Evolutionary conservation across 345 rosid genomes (phyloP).

Genomic region (Atalantia buxifolia): DNA sequence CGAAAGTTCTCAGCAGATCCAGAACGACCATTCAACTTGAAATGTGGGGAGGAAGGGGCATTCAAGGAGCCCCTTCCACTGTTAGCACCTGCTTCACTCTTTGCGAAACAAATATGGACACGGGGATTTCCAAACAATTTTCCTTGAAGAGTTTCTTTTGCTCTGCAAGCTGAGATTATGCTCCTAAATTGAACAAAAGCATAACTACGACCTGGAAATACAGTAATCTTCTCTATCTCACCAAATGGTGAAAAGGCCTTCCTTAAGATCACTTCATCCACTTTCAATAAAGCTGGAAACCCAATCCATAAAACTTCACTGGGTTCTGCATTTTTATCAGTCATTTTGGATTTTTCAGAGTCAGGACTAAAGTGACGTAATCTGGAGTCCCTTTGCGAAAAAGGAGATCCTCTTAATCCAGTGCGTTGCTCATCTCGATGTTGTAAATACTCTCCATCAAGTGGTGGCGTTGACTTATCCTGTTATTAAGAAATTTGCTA

Average conservation of each 20-base stretch:
- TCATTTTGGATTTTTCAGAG: conserved; percentile 49
- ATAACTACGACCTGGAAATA: conserved; percentile 94
- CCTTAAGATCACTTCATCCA: conserved; percentile 73
- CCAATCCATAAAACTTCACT: conserved; percentile 96
- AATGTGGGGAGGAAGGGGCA: conserved; percentile 56
- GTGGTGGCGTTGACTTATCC: conserved; percentile 68
- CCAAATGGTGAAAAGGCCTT: conserved; percentile 87
- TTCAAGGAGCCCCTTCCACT: conserved; percentile 46
- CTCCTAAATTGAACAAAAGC: conserved; percentile 83
- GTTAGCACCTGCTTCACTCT: conserved; percentile 62
- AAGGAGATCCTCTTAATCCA: conserved; percentile 49
- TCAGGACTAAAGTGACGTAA: conserved; percentile 57
- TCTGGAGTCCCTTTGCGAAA: conserved; percentile 64
- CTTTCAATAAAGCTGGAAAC: conserved; percentile 76
- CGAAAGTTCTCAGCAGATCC: conserved; percentile 53
- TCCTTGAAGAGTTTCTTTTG: conserved; percentile 94
- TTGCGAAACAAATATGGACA: conserved; percentile 90
- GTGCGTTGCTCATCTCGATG: conserved; percentile 55
- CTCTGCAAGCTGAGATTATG: conserved; percentile 65
- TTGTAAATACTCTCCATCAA: conserved; percentile 49
- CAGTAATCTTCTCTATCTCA: conserved; percentile 76
- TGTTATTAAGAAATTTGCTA: conserved; percentile 51
- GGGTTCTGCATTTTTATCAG: conserved; percentile 69
- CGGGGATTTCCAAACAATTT: conserved; percentile 94
- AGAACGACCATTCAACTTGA: conserved; percentile 41